phyloP scores from a whole-genome alignment of 2,329 filamentous ascomycete genomes.

The Stemphylium vesicarium region DNA sequence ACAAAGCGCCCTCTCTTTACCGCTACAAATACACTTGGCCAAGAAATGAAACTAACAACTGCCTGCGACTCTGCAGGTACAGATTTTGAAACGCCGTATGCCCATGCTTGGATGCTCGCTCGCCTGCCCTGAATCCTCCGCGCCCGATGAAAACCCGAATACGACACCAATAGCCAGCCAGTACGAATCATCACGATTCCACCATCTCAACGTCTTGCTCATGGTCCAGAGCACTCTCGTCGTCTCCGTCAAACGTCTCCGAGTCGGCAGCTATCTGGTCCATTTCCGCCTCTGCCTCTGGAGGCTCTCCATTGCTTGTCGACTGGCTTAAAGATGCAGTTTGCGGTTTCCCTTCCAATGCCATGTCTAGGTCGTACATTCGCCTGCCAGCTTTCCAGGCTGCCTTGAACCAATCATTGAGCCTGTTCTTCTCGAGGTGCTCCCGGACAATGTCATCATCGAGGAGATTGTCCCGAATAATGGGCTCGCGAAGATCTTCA shows the following conservation, averaged over 20 bases:
- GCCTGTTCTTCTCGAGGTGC: slow-evolving; percentile 70
- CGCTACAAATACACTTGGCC: too few species aligned
- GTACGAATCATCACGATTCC: slow-evolving; percentile 26
- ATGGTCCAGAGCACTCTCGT: slow-evolving; percentile 22
- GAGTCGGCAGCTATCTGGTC: slow-evolving; percentile 12
- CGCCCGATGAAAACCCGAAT: slow-evolving; percentile 24
- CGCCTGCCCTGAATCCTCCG: neutral
- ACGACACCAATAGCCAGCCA: slow-evolving; percentile 1
- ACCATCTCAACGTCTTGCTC: slow-evolving; percentile 44
- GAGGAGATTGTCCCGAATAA: slow-evolving; percentile 72
- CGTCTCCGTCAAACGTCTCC: slow-evolving; percentile 34
- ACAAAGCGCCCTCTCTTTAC: too few species aligned
- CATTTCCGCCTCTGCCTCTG: slow-evolving; percentile 1
- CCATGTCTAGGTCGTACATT: slow-evolving; percentile 35
- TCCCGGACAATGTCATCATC: slow-evolving; percentile 72
- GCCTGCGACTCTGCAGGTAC: slow-evolving; percentile 4
- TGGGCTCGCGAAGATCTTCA: slow-evolving; percentile 68
- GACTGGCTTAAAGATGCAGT: neutral
- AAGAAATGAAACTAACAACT: slow-evolving; percentile 4
- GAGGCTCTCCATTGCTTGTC: neutral
- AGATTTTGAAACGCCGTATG: slow-evolving; percentile 34
- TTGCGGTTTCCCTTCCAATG: slow-evolving; percentile 18
- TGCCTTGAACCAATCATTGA: slow-evolving; percentile 71
- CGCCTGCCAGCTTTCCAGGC: slow-evolving; percentile 49
- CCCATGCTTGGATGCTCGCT: slow-evolving; percentile 23